Percentiles rank a stretch among this genome's conserved stretches.
Evolutionary conservation across 2,329 filamentous ascomycete genomes (phyloP).

Genomic region (Trichoderma guizhouense): DNA sequence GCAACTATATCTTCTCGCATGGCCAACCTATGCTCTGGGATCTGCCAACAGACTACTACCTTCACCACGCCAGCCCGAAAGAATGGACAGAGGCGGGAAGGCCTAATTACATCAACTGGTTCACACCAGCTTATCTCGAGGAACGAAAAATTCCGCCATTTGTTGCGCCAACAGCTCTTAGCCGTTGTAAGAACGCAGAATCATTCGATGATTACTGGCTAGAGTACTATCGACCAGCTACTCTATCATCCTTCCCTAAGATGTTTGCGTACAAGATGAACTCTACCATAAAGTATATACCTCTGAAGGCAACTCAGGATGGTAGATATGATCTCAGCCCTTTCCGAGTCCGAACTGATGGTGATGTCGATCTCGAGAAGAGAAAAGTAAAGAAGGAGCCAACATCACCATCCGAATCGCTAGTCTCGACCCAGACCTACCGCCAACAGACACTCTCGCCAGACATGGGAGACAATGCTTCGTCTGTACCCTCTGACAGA

Average conservation of each 20-base stretch:
- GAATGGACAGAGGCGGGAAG: constrained; percentile 60
- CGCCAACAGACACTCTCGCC: constrained; percentile 23
- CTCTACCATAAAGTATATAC: constrained; percentile 79
- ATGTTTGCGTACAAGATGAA: constrained; percentile 93
- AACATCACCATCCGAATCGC: constrained; percentile 65
- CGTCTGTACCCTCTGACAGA: constrained; percentile 39
- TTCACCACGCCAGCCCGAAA: constrained; percentile 84
- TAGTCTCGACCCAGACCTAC: constrained; percentile 30
- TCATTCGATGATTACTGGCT: constrained; percentile 94
- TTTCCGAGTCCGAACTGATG: constrained; percentile 72
- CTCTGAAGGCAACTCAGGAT: constrained; percentile 67
- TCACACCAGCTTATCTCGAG: constrained; percentile 68
- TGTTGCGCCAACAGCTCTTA: constrained; percentile 36
- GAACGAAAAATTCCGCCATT: constrained; percentile 54
- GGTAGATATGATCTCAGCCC: constrained; percentile 82
- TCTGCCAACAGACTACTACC: constrained; percentile 88
- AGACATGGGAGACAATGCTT: constrained; percentile 38
- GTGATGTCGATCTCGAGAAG: constrained; percentile 58
- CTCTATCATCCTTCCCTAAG: constrained; percentile 84
- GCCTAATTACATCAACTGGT: constrained; percentile 87
- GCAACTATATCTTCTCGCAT: constrained; percentile 86
- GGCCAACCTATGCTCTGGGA: constrained; percentile 98
- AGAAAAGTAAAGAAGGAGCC: constrained; percentile 61
- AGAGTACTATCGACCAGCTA: constrained; percentile 89
- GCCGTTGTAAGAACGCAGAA: constrained; percentile 45